Evolutionary conservation across 306 rosid species (phyloP).

Genomic region (Quercus gilva): DNA sequence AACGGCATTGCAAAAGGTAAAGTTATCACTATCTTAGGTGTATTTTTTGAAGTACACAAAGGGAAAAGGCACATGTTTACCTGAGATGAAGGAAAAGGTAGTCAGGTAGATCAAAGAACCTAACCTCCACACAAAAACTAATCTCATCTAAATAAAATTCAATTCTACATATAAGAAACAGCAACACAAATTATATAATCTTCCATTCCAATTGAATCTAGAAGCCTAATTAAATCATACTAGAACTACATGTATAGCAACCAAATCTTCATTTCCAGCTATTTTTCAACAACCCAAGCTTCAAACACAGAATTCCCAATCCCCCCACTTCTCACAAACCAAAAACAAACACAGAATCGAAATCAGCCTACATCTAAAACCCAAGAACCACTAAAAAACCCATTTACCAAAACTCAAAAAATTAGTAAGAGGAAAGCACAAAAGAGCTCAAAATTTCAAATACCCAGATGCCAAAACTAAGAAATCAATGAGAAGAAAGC

Average conservation of each 20-base stretch:
- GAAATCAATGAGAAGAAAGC: background rate
- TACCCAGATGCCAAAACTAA: conserved; percentile 16
- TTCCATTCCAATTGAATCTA: conserved; percentile 1
- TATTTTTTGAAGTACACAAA: conserved; percentile 1
- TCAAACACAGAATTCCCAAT: conserved; percentile 10
- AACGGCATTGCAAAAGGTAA: background rate
- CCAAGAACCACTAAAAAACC: conserved; percentile 13
- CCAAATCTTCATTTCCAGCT: background rate
- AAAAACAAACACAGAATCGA: background rate
- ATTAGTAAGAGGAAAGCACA: background rate
- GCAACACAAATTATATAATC: conserved; percentile 8
- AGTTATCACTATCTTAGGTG: background rate
- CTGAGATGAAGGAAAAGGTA: background rate
- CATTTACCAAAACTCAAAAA: conserved; percentile 3
- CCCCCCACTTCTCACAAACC: background rate
- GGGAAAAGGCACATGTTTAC: background rate
- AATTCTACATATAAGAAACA: background rate
- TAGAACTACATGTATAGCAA: conserved; percentile 6
- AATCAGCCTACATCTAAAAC: background rate
- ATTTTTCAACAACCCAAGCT: background rate
- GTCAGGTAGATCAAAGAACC: conserved; percentile 18
- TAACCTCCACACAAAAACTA: background rate
- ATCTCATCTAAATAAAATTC: background rate
- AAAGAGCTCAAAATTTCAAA: conserved; percentile 2
- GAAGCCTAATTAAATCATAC: background rate